Base-by-base conservation (phyloP, 1,284 basidiomycete species). In the Ceratobasidium papillatum region DNA sequence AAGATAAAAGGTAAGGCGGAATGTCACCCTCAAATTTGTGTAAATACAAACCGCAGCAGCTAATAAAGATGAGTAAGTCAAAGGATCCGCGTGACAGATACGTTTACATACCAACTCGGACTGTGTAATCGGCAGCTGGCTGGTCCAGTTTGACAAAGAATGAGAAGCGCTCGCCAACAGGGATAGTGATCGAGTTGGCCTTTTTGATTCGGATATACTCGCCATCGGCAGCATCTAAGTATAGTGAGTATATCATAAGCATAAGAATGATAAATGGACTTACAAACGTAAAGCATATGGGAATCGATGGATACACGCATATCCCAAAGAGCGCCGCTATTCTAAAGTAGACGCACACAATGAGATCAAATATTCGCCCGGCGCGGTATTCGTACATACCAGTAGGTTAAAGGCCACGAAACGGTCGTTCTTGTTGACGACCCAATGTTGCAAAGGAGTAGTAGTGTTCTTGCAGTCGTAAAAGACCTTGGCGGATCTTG, bases 271-370 rank as follows among this genome's bases (percentile, higher is more conserved):
- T 3, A 2, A 38, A 27, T 17, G 19, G 17, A 49, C 69, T 73
- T 7, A 73, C 69, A 73, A 38, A 73, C 34, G 22, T 62, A 73
- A 34, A 73, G 47, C 14, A 12, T 51, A 27, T 73, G 69, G 0
- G 69, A 62, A 43, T 62, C 59, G 58, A 73, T 62, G 8, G 69
- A 61, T 1, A 73, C 47, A n/a, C 56, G 45, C 69, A 73, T 25
- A 41, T 73, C 58, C 58, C 69, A 62, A 7, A 62, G 56, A 3
- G 45, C 49, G 2, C 49, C 47, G 47, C 47, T 66, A 22, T 66
- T 66, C 49, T 54, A 11, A n/a, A n/a, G n/a, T 52, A 19, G 36
- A 30, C 27, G 5, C 34, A 65, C 17, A 27, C 7, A 25, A 34
- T 2, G 19, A 17, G 12, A 36, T 52, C 22, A 54, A 30, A 25